Evolutionary conservation across 192 early-diverging fungal genomes (phyloP), one percentile per base, ranked within the genome.

Genomic region (Entophlyctis luteolus): DNA sequence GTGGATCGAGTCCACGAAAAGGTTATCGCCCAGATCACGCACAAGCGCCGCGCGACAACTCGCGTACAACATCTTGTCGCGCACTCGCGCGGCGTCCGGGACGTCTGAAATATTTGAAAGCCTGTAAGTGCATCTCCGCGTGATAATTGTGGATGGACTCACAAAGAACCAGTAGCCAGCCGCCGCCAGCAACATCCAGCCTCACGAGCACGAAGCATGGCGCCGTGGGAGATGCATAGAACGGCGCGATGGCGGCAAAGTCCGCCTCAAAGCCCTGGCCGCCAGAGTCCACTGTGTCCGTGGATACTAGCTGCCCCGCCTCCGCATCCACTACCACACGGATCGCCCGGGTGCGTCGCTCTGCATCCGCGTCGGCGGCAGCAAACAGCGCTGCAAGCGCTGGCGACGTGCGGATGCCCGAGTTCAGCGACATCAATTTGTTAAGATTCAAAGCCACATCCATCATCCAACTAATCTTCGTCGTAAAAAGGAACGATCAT

Each of bases 41-140:
- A 82, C 77, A 54, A 96, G 72, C 4, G 90, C 86, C 6, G 90
- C 88, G 56, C 89, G 86, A 23, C 90, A 87, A 4, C 93, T 86
- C 10, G 96, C 93, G 67, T 95, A 94, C 35, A 98, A 79, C 93
- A 96, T 98, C 59, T 70, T 70, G 20, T 70, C 68, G 12, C 68
- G 48, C 12, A 70, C 59, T 6, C 27, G 22, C 3, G 68, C 68
- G n/a, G 29, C 20, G 45, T 70, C 68, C 4, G 68, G 68, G 35
- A 70, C 58, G 33, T 62, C 67, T 68, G 36, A 34, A 3, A 23
- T 52, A n/a, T 23, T 23, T n/a, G 8, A 52, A 29, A 18, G 2
- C 31, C 35, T 12, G 6, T 18, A 16, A 16, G 10, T 10, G 10
- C 16, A 56, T 34, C 31, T 12, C 55, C 10, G 10, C 0, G 10